Percentiles rank a stretch among this genome's conserved stretches.
phyloP scores from a whole-genome alignment of 352 stramenopile genomes.

The Phytophthora megakarya region DNA sequence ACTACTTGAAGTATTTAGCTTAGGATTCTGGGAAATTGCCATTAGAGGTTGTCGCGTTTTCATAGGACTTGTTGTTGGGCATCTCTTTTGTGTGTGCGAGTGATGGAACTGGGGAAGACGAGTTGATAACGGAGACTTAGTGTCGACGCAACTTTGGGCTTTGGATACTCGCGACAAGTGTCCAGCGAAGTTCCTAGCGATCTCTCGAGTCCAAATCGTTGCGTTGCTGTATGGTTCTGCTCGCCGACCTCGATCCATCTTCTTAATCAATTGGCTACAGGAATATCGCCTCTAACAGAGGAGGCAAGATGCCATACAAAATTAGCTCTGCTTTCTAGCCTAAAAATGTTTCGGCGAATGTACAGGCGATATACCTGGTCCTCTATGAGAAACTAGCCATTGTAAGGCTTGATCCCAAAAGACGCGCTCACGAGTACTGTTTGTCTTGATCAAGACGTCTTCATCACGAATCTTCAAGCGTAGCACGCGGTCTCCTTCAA shows the following conservation, averaged over 20 bases:
- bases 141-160: conserved; percentile 76
- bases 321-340: conserved; percentile 25
- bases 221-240: conserved; percentile 81
- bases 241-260: conserved; percentile 73
- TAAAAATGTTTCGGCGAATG: conserved; percentile 15
- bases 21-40: conserved; percentile 3
- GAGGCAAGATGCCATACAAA: conserved; percentile 6
- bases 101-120: conserved; percentile 59
- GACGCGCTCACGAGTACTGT: conserved; percentile 32
- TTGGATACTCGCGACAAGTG: conserved; percentile 75
- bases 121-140: conserved; percentile 59
- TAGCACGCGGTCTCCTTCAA: conserved; percentile 38
- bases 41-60: conserved; percentile 38
- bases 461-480: conserved; percentile 49
- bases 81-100: conserved; percentile 39
- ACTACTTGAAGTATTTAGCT: too few relatives aligned
- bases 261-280: neutral
- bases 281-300: neutral
- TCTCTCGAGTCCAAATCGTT: conserved; percentile 76
- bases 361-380: neutral
- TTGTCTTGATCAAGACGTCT: conserved; percentile 42
- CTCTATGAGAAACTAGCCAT: conserved; percentile 38
- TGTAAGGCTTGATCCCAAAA: conserved; percentile 49
- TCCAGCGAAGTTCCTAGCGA: conserved; percentile 68
- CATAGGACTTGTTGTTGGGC: conserved; percentile 54